phyloP scores from a whole-genome alignment of 768 basidiomycete genomes.

The Sporobolomyces phaffii region DNA sequence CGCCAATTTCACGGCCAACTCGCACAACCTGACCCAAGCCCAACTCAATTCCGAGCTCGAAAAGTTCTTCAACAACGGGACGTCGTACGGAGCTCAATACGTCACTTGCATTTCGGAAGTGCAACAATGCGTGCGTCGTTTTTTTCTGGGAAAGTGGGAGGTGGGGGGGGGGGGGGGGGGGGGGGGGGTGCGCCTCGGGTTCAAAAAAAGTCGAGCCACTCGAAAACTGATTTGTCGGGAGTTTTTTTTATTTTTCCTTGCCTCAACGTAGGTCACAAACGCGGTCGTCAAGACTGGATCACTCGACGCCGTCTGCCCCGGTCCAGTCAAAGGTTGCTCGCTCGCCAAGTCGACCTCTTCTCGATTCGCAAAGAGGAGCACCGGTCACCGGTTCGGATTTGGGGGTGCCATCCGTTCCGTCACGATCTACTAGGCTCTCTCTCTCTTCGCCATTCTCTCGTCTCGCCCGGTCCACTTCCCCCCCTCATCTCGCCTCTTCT shows the following conservation, averaged over 20 bases:
- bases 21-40: slow-evolving; percentile 29
- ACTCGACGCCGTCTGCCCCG: slow-evolving; percentile 35
- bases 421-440: neutral
- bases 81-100: slow-evolving; percentile 38
- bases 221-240: too few relatives aligned
- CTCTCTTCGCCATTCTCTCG: neutral
- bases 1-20: slow-evolving; percentile 15
- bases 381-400: slow-evolving; percentile 8
- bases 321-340: slow-evolving; percentile 35
- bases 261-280: slow-evolving; percentile 18
- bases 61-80: slow-evolving; percentile 39
- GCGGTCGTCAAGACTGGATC: slow-evolving; percentile 30
- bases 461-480: neutral
- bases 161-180: too few relatives aligned
- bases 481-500: too few relatives aligned
- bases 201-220: too few relatives aligned
- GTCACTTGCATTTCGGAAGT: slow-evolving; percentile 37
- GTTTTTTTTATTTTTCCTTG: too few relatives aligned
- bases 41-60: slow-evolving; percentile 29
- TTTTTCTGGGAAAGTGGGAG: too few relatives aligned
- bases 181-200: too few relatives aligned
- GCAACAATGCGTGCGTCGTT: slow-evolving; percentile 7
- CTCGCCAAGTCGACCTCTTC: slow-evolving; percentile 7
- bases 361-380: slow-evolving; percentile 3
- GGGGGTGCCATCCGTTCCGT: slow-evolving; percentile 22